phyloP scores from a whole-genome alignment of 495 filamentous ascomycete genomes.

The Thermothielavioides terrestris region DNA sequence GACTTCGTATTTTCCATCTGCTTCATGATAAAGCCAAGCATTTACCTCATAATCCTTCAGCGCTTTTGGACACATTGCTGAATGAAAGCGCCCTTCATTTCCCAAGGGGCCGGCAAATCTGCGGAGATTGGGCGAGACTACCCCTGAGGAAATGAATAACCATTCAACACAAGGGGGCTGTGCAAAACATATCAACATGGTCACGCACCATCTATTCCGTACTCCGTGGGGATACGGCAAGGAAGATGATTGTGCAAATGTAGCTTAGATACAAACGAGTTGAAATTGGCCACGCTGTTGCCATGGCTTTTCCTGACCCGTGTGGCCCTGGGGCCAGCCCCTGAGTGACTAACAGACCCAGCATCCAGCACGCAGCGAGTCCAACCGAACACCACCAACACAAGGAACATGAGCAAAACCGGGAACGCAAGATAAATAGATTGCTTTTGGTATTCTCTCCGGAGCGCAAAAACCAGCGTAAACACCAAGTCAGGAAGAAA shows the following conservation, averaged over 20 bases:
- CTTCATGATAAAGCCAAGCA: neutral
- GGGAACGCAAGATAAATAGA: neutral
- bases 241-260: neutral
- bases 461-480: neutral
- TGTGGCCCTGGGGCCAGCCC: no score
- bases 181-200: no score
- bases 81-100: no score
- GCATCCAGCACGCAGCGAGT: no score
- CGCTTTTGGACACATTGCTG: slow-evolving; percentile 1
- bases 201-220: no score
- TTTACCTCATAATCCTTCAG: neutral
- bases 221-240: neutral
- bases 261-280: no score
- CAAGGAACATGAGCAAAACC: neutral
- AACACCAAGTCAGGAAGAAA: neutral
- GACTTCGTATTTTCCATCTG: slow-evolving; percentile 16
- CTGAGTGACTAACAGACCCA: no score
- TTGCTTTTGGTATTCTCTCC: neutral
- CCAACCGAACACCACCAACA: no score
- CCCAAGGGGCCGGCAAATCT: slow-evolving; percentile 1
- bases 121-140: neutral
- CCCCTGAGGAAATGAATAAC: no score
- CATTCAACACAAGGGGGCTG: no score
- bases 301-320: no score
- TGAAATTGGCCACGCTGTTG: no score